Evolutionary conservation across 129 eudicot species (phyloP).

Genomic region (Arctium lappa): DNA sequence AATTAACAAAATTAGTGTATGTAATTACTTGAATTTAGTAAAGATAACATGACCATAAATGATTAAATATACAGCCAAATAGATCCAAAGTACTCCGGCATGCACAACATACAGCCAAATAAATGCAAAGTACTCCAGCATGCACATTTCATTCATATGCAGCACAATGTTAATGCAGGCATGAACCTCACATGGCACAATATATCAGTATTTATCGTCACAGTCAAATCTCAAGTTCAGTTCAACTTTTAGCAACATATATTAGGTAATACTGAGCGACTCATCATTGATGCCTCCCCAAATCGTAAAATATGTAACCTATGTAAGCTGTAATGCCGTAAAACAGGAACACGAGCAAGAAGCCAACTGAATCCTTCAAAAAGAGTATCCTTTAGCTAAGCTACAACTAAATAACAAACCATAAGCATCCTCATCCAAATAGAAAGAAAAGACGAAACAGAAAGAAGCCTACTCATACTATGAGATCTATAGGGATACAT

Average conservation of each 20-base stretch:
- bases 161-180: not conserved
- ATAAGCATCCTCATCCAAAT: not conserved
- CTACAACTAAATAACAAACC: not conserved
- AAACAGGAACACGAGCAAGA: not conserved
- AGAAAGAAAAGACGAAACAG: not conserved
- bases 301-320: not conserved
- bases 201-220: not conserved
- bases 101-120: not conserved
- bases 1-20: not conserved
- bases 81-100: not conserved
- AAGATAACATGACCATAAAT: slow-evolving; percentile 6
- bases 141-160: not conserved
- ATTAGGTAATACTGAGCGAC: not conserved
- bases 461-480: not conserved
- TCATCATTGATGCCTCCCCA: not conserved
- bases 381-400: not conserved
- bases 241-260: not conserved
- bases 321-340: not conserved
- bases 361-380: not conserved
- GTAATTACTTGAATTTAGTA: not conserved
- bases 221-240: not conserved
- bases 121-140: not conserved
- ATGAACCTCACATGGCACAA: not conserved
- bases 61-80: not conserved
- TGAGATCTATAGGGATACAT: not conserved